A percentile compares a stretch with the other conserved stretches of the same genome.
These are phyloP conservation scores for Alternaria brassicae DNA, from an alignment of 2,329 filamentous ascomycete species.

Conservation along the genomic window DNA sequence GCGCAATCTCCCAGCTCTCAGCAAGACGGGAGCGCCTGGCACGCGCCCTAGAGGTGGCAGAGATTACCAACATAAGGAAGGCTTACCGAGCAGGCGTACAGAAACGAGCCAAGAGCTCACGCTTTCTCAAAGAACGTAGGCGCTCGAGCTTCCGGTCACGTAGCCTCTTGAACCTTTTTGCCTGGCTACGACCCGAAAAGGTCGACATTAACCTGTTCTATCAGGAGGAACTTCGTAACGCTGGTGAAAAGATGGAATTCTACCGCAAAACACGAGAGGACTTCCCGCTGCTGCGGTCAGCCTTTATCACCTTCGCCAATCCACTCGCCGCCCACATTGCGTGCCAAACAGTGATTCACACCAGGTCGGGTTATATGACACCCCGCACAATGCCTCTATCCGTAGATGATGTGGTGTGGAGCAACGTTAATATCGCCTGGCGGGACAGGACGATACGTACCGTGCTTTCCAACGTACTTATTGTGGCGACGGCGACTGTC, in stretches of 20 bases:
- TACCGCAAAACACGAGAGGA: neutral
- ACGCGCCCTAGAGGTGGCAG: conserved; percentile 1
- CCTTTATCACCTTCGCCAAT: conserved; percentile 18
- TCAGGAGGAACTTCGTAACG: conserved; percentile 8
- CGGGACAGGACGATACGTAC: conserved; percentile 11
- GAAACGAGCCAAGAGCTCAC: neutral
- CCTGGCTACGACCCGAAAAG: conserved; percentile 7
- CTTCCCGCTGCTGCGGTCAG: conserved; percentile 4
- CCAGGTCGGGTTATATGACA: conserved; percentile 13
- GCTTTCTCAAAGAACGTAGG: neutral
- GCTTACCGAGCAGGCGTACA: neutral
- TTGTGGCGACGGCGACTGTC: neutral
- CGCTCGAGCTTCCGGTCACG: neutral
- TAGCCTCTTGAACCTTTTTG: neutral
- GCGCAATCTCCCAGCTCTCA: conserved; percentile 1
- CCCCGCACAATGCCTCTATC: conserved; percentile 8
- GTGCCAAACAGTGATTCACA: conserved; percentile 18
- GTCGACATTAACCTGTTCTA: conserved; percentile 4
- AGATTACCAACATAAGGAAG: conserved; percentile 10
- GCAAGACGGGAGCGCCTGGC: conserved; percentile 1
- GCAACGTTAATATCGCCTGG: conserved; percentile 18
- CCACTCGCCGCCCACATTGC: conserved; percentile 9
- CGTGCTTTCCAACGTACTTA: conserved; percentile 11
- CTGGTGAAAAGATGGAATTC: conserved; percentile 7
- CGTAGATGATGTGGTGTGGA: conserved; percentile 13